Conservation (phyloP, 2,329 filamentous ascomycete genomes). For the Fusarium longipes region DNA sequence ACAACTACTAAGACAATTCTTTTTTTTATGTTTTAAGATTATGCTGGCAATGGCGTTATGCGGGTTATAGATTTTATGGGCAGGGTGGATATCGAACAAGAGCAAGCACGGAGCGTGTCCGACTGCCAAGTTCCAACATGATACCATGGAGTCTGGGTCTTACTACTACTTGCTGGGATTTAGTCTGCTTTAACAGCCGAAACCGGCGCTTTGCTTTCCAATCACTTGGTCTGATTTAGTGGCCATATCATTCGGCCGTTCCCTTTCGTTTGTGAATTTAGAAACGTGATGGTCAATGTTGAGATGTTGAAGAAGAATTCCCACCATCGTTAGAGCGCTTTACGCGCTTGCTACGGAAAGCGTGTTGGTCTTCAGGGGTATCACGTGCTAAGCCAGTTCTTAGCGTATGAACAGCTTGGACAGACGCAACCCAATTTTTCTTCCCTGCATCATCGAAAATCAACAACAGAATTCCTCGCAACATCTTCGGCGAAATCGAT, state of each 20-base stretch:
- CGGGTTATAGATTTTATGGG: constrained; percentile 27
- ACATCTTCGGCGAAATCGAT: constrained; percentile 36
- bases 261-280: not conserved
- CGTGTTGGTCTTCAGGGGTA: constrained; percentile 42
- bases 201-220: constrained; percentile 20
- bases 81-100: constrained; percentile 31
- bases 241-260: not conserved
- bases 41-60: constrained; percentile 37
- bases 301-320: not conserved
- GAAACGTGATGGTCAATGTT: not conserved
- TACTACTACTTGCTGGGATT: constrained; percentile 24
- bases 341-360: constrained; percentile 18
- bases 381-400: constrained; percentile 47
- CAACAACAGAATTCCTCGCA: constrained; percentile 31
- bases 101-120: constrained; percentile 33
- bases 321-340: constrained; percentile 3
- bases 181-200: constrained; percentile 31
- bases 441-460: constrained; percentile 48
- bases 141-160: constrained; percentile 52
- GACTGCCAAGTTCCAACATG: constrained; percentile 47
- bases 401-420: constrained; percentile 38
- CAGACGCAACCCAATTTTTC: constrained; percentile 43
- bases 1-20: constrained; percentile 8
- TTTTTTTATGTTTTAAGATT: constrained; percentile 11
- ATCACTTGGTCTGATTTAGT: not conserved